Conservation (phyloP, 805 yeast genomes). For the Pichia paraexigua region DNA sequence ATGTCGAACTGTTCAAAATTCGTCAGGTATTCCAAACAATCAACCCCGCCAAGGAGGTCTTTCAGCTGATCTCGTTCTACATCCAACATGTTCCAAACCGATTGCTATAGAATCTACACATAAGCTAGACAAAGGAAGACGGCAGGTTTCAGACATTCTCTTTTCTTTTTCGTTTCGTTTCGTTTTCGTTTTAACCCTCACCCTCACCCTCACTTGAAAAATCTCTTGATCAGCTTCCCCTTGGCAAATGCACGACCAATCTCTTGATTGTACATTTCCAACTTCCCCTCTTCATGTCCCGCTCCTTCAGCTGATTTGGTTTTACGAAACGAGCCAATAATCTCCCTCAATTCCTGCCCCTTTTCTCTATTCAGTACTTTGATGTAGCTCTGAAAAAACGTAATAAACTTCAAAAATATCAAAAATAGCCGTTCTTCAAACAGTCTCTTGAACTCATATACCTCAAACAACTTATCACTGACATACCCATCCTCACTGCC, state of each 20-base stretch:
- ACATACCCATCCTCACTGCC: neutral
- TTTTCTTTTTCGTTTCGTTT: too few relatives aligned
- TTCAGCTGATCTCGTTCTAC: constrained; percentile 6
- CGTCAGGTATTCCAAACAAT: constrained; percentile 22
- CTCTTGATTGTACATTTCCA: constrained; percentile 2
- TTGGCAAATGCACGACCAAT: neutral
- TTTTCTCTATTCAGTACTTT: neutral
- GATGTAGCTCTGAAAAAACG: neutral
- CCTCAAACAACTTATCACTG: neutral
- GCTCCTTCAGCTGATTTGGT: neutral
- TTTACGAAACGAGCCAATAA: neutral
- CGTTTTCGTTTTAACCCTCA: too few relatives aligned
- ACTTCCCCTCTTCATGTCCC: neutral
- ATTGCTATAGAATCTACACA: too few relatives aligned
- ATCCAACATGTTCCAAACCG: neutral
- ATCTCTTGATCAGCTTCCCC: constrained; percentile 2
- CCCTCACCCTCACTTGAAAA: constrained; percentile 1
- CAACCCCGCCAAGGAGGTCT: constrained; percentile 14
- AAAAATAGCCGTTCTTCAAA: constrained; percentile 1
- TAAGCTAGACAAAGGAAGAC: too few relatives aligned
- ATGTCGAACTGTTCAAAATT: constrained; percentile 40
- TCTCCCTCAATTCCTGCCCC: neutral
- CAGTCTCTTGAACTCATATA: neutral
- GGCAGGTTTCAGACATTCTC: too few relatives aligned
- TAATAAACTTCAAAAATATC: neutral